Conservation (phyloP, 495 filamentous ascomycete species). For the Aspergillus baeticus region DNA sequence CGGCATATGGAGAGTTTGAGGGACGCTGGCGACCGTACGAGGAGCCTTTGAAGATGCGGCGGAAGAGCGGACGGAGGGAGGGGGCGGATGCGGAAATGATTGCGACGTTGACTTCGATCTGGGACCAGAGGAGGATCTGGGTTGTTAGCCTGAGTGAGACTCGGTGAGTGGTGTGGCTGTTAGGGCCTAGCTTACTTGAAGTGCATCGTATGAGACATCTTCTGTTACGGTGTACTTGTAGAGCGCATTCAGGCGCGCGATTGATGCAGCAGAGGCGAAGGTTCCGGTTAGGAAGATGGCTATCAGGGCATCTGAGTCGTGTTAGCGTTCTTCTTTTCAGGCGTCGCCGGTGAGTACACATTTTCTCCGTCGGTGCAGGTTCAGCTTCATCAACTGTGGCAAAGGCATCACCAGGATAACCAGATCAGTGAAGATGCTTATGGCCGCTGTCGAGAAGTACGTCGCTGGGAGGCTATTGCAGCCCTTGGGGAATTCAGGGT, state of each 20-base stretch:
- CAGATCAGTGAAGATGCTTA: constrained; percentile 32
- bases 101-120: constrained; percentile 20
- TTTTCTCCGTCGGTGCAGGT: constrained; percentile 14
- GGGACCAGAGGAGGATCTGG: constrained; percentile 20
- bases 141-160: neutral
- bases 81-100: constrained; percentile 20
- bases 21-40: constrained; percentile 3
- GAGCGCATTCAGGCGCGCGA: constrained; percentile 17
- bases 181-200: neutral
- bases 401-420: constrained; percentile 27
- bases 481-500: constrained; percentile 12
- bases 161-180: neutral
- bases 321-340: neutral
- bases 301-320: constrained; percentile 12
- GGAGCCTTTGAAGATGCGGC: constrained; percentile 11
- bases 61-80: constrained; percentile 12
- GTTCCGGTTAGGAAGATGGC: constrained; percentile 18
- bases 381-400: constrained; percentile 28
- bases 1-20: neutral
- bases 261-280: constrained; percentile 18
- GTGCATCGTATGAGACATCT: constrained; percentile 16
- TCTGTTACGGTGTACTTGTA: constrained; percentile 17
- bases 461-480: constrained; percentile 16
- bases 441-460: constrained; percentile 21
- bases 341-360: neutral